Percentiles rank a stretch among this genome's conserved stretches.
Evolutionary conservation across 2,329 filamentous ascomycete genomes (phyloP).

Genomic region (Drechslerella coelobrocha): DNA sequence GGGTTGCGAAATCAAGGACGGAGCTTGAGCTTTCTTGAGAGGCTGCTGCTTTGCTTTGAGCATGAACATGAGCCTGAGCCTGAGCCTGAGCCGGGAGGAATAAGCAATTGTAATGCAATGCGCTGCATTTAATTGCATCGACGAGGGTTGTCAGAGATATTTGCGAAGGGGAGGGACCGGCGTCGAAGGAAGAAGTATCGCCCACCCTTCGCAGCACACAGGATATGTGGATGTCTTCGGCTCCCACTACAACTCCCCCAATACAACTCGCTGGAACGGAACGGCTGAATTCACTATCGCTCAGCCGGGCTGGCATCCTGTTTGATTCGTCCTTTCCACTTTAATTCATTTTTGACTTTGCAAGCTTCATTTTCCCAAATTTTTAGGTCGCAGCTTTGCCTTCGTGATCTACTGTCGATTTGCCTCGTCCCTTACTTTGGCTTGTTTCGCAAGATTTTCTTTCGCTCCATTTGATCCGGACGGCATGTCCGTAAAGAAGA

Average conservation of each 20-base stretch:
- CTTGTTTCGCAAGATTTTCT: neutral
- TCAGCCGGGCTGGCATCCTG: too few species aligned
- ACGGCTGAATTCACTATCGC: too few species aligned
- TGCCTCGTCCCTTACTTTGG: constrained; percentile 1
- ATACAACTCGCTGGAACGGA: neutral
- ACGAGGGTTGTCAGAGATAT: constrained; percentile 3
- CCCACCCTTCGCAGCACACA: neutral
- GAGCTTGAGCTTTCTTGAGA: neutral
- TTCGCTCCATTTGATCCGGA: too few species aligned
- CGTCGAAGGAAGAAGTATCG: neutral
- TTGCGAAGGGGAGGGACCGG: neutral
- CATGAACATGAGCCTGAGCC: too few species aligned
- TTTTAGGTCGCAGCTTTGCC: neutral
- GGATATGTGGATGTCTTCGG: constrained; percentile 3
- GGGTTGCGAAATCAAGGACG: constrained; percentile 33
- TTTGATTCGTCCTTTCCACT: too few species aligned
- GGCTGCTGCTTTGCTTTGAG: too few species aligned
- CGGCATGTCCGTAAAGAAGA: neutral
- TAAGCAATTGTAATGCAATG: too few species aligned
- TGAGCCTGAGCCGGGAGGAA: too few species aligned
- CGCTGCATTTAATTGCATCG: neutral
- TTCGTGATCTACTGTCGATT: neutral
- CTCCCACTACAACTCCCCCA: neutral
- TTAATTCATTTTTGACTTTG: neutral
- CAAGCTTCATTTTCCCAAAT: neutral